phyloP scores from a whole-genome alignment of 495 filamentous ascomycete genomes.

The Corynascus novoguineensis region DNA sequence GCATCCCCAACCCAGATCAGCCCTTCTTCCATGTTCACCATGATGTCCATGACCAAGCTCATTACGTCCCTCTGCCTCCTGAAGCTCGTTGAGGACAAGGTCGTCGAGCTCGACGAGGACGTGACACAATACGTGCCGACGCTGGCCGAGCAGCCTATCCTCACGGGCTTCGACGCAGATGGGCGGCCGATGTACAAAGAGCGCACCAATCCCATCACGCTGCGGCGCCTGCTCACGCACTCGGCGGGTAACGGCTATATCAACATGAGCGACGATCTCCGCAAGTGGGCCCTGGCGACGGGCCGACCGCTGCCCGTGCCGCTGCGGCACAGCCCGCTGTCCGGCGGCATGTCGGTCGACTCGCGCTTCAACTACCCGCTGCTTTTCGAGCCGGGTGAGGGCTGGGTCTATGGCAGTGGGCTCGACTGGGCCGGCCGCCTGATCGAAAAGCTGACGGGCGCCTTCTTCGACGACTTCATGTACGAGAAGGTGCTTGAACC shows the following conservation, averaged over 20 bases:
- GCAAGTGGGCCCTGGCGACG: constrained; percentile 9
- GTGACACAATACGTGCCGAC: constrained; percentile 26
- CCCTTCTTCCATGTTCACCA: neutral
- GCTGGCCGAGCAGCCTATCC: constrained; percentile 26
- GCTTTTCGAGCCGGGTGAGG: constrained; percentile 33
- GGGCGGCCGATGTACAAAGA: constrained; percentile 19
- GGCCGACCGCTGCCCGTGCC: neutral
- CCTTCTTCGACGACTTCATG: constrained; percentile 28
- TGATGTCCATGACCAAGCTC: constrained; percentile 38
- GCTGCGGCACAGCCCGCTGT: neutral
- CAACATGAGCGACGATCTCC: constrained; percentile 25
- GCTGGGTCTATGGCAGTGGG: constrained; percentile 34
- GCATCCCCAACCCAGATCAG: neutral
- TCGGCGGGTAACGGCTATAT: constrained; percentile 29
- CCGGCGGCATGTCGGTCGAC: constrained; percentile 18
- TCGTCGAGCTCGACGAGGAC: constrained; percentile 11
- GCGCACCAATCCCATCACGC: constrained; percentile 26
- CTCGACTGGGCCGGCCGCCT: constrained; percentile 34
- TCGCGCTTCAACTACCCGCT: constrained; percentile 29
- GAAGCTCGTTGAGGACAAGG: constrained; percentile 32
- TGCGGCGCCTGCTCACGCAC: constrained; percentile 37
- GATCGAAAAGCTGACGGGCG: constrained; percentile 26
- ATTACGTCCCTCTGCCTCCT: constrained; percentile 32
- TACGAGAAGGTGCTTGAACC: constrained; percentile 23
- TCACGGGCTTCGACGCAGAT: constrained; percentile 22